phyloP scores from a whole-genome alignment of 331 rosid genomes.

The Phaseolus coccineus region DNA sequence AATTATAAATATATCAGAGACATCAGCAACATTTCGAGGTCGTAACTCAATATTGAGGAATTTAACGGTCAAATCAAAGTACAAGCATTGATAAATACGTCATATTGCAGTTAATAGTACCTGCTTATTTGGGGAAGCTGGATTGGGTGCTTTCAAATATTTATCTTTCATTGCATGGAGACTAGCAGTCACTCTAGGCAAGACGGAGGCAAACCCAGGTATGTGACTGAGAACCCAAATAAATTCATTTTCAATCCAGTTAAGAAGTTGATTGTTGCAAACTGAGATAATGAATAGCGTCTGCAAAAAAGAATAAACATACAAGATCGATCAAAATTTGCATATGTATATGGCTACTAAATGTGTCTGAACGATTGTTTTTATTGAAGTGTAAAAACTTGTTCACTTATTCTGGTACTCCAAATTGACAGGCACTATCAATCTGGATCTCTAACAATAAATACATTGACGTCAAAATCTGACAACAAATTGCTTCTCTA shows the following conservation, averaged over 20 bases:
- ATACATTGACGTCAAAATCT: neutral
- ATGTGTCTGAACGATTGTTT: neutral
- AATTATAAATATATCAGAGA: constrained; percentile 1
- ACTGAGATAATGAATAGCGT: constrained; percentile 85
- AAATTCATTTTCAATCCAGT: constrained; percentile 94
- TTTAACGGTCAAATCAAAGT: constrained; percentile 26
- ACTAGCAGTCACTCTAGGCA: constrained; percentile 65
- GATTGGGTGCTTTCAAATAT: constrained; percentile 69
- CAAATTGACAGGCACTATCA: neutral
- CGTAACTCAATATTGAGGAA: constrained; percentile 1
- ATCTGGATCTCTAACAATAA: neutral
- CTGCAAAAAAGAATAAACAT: constrained; percentile 51
- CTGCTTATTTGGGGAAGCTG: constrained; percentile 62
- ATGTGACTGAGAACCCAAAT: constrained; percentile 85
- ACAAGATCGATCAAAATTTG: constrained; percentile 21
- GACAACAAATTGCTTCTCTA: neutral
- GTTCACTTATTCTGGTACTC: neutral
- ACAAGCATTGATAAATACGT: constrained; percentile 33
- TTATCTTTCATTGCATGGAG: constrained; percentile 76
- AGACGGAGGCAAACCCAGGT: constrained; percentile 76
- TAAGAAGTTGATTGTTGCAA: constrained; percentile 97
- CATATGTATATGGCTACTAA: constrained; percentile 5
- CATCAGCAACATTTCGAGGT: constrained; percentile 11
- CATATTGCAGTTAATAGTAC: constrained; percentile 48
- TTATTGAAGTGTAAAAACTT: neutral